Percentiles rank a stretch among this genome's conserved stretches.
Conservation (phyloP, 495 filamentous ascomycete species). For the Hypoxylon lenormandii region DNA sequence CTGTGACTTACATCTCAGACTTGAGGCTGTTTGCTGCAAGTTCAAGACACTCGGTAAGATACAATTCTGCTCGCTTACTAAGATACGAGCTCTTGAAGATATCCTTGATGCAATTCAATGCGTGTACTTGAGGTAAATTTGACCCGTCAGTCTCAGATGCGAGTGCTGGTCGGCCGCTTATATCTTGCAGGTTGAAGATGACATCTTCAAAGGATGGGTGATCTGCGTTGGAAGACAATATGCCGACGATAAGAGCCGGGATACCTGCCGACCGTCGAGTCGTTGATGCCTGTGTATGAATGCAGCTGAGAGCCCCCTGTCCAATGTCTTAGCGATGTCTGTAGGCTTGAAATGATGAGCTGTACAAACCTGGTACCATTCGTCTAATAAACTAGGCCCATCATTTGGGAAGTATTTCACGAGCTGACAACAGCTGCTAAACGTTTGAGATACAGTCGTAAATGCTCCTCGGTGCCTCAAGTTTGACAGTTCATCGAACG, state of each 20-base stretch:
- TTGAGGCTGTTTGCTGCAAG: slow-evolving; percentile 79
- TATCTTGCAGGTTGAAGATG: slow-evolving; percentile 60
- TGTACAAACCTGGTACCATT: slow-evolving; percentile 76
- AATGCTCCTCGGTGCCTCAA: slow-evolving; percentile 93
- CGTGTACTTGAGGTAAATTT: slow-evolving; percentile 89
- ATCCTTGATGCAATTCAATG: slow-evolving; percentile 88
- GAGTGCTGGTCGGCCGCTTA: slow-evolving; percentile 67
- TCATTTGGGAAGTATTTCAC: slow-evolving; percentile 54
- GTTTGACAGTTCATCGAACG: slow-evolving; percentile 82
- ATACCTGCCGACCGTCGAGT: slow-evolving; percentile 93
- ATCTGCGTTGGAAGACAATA: slow-evolving; percentile 69
- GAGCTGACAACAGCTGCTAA: slow-evolving; percentile 78
- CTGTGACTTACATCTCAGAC: slow-evolving; percentile 68
- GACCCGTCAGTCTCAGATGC: slow-evolving; percentile 68
- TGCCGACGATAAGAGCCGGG: slow-evolving; percentile 81
- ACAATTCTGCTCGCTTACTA: slow-evolving; percentile 70
- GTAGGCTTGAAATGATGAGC: not conserved
- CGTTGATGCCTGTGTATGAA: slow-evolving; percentile 77
- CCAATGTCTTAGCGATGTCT: slow-evolving; percentile 23
- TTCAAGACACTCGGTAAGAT: slow-evolving; percentile 77
- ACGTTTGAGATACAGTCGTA: slow-evolving; percentile 89
- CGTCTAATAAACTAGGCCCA: slow-evolving; percentile 55
- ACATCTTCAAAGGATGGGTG: slow-evolving; percentile 66
- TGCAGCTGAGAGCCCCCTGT: slow-evolving; percentile 71
- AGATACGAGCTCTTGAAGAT: slow-evolving; percentile 83